Evolutionary conservation across 352 stramenopile species (phyloP).

Genomic region (Achlya hypogyna): DNA sequence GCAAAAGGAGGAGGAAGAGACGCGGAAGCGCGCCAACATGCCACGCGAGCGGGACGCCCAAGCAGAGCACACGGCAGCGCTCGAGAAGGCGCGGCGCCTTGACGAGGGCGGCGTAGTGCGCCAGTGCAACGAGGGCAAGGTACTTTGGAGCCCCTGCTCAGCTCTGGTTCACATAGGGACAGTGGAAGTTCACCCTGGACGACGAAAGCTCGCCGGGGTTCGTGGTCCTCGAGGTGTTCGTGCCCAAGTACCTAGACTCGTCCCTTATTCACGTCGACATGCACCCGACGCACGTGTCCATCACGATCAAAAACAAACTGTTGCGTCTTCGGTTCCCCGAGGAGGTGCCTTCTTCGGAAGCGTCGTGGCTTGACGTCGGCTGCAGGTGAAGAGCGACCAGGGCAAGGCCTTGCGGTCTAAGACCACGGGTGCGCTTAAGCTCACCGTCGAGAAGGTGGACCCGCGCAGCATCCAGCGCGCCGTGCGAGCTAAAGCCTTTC

Average conservation of each 20-base stretch:
- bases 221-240: constrained; percentile 68
- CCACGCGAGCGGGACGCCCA: constrained; percentile 82
- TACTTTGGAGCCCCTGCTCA: constrained; percentile 40
- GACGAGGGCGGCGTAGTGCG: constrained; percentile 39
- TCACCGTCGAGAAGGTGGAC: constrained; percentile 48
- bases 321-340: constrained; percentile 50
- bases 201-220: constrained; percentile 42
- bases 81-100: constrained; percentile 29
- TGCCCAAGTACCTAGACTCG: constrained; percentile 85
- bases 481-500: constrained; percentile 31
- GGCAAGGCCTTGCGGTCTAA: constrained; percentile 50
- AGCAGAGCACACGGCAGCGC: constrained; percentile 62
- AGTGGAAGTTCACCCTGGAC: constrained; percentile 82
- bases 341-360: constrained; percentile 11
- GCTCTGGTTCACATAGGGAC: background rate
- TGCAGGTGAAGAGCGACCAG: constrained; percentile 30
- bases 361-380: background rate
- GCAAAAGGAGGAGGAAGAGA: constrained; percentile 89
- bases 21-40: constrained; percentile 59
- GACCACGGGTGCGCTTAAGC: constrained; percentile 35
- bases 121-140: constrained; percentile 88
- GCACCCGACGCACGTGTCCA: constrained; percentile 87
- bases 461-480: constrained; percentile 25
- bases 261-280: constrained; percentile 92
- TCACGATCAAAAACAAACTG: constrained; percentile 91